phyloP scores from a whole-genome alignment of 148 eudicot species.

The Arctostaphylos glauca region DNA sequence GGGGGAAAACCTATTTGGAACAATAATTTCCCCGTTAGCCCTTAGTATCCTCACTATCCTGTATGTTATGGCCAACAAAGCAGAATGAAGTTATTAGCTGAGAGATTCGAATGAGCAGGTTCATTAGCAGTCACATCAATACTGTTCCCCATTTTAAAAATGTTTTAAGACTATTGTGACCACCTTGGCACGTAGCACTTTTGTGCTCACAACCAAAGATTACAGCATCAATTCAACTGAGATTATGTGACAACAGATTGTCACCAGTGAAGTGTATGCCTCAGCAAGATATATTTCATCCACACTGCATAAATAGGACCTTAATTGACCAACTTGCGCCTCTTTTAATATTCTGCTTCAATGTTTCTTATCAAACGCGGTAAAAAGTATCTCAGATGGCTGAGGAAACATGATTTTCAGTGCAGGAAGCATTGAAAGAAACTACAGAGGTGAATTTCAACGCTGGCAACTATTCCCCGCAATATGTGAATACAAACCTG shows the following conservation, averaged over 20 bases:
- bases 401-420: constrained; percentile 31
- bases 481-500: constrained; percentile 81
- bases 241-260: background rate
- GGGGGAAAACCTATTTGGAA: background rate
- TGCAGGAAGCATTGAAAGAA: constrained; percentile 99
- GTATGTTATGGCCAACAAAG: background rate
- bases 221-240: background rate
- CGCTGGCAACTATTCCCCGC: constrained; percentile 89
- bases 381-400: background rate
- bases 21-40: background rate
- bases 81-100: background rate
- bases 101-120: background rate
- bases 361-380: background rate
- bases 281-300: background rate
- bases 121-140: background rate
- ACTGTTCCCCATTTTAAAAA: background rate
- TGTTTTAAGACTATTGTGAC: background rate
- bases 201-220: background rate
- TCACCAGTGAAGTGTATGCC: background rate
- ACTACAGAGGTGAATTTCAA: constrained; percentile 87
- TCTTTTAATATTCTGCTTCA: background rate
- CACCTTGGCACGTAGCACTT: background rate
- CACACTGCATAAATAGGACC: background rate
- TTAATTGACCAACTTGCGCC: background rate
- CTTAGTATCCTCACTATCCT: background rate